Conservation (phyloP, 768 basidiomycete species). For the Boletus sp. region DNA sequence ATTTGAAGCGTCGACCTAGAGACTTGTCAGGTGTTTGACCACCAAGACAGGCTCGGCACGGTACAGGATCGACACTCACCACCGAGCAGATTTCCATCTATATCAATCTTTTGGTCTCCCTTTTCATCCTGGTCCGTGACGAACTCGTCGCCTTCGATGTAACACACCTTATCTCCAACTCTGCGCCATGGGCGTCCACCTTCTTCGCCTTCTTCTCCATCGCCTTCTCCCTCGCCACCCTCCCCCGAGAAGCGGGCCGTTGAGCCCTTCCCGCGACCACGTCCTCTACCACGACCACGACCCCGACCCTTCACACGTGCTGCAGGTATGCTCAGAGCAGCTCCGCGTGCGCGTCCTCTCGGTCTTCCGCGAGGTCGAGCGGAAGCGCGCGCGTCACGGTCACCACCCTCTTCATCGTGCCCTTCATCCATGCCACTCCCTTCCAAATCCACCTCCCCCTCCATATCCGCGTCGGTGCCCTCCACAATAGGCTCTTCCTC, state of each 20-base stretch:
- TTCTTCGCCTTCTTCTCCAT: conserved; percentile 37
- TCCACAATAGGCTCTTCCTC: conserved; percentile 32
- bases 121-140: conserved; percentile 77
- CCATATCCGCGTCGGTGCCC: conserved; percentile 26
- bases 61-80: conserved; percentile 46
- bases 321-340: conserved; percentile 28
- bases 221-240: conserved; percentile 41
- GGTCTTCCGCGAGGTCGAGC: conserved; percentile 38
- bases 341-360: conserved; percentile 36
- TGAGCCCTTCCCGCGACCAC: conserved; percentile 34
- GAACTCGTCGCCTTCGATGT: conserved; percentile 89
- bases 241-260: conserved; percentile 24
- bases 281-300: conserved; percentile 43
- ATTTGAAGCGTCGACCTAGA: conserved; percentile 83
- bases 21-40: neutral
- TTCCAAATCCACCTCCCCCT: conserved; percentile 27
- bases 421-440: conserved; percentile 31
- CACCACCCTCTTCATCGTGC: conserved; percentile 33
- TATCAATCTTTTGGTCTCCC: conserved; percentile 91
- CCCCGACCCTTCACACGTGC: conserved; percentile 31
- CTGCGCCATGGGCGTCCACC: conserved; percentile 66
- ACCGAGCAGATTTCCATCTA: conserved; percentile 75
- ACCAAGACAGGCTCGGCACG: neutral
- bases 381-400: conserved; percentile 32
- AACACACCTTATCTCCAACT: conserved; percentile 69